Percentiles rank a stretch among this genome's conserved stretches.
Conservation (phyloP, 2,329 filamentous ascomycete genomes). For the Ascochyta clinopodiicola region DNA sequence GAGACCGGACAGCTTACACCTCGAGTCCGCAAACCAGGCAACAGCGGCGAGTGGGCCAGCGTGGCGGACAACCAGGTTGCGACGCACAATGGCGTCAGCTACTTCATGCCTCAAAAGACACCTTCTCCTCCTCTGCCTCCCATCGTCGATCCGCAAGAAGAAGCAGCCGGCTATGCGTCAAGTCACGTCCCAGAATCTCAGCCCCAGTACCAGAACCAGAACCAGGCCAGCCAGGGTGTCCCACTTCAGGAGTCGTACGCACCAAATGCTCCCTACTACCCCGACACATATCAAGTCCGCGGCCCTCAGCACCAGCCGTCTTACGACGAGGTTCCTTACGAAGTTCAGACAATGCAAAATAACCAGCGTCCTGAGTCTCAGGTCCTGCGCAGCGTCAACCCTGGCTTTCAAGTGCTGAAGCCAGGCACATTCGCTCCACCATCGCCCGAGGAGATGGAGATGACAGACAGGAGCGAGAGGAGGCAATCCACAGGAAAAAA, state of each 20-base stretch:
- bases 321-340: slow-evolving; percentile 44
- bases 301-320: slow-evolving; percentile 46
- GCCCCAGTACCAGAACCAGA: slow-evolving; percentile 13
- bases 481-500: slow-evolving; percentile 45
- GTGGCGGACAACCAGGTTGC: slow-evolving; percentile 40
- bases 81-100: slow-evolving; percentile 46
- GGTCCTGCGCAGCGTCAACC: slow-evolving; percentile 51
- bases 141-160: slow-evolving; percentile 22
- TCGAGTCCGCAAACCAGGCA: slow-evolving; percentile 46
- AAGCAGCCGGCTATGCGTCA: slow-evolving; percentile 13
- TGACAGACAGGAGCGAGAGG: slow-evolving; percentile 34
- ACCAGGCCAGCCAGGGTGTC: slow-evolving; percentile 40
- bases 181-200: slow-evolving; percentile 21
- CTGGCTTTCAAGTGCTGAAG: slow-evolving; percentile 50
- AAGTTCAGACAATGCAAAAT: slow-evolving; percentile 37
- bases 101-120: slow-evolving; percentile 47
- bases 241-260: slow-evolving; percentile 49
- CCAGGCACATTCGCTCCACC: slow-evolving; percentile 49
- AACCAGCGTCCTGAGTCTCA: slow-evolving; percentile 37
- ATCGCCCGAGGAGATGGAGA: slow-evolving; percentile 36
- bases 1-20: slow-evolving; percentile 58
- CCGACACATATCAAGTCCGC: slow-evolving; percentile 46
- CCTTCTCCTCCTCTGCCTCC: slow-evolving; percentile 43
- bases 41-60: slow-evolving; percentile 49
- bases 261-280: slow-evolving; percentile 39